Evolutionary conservation across 208 protist species (phyloP).

Genomic region (Trypanosoma congolense): DNA sequence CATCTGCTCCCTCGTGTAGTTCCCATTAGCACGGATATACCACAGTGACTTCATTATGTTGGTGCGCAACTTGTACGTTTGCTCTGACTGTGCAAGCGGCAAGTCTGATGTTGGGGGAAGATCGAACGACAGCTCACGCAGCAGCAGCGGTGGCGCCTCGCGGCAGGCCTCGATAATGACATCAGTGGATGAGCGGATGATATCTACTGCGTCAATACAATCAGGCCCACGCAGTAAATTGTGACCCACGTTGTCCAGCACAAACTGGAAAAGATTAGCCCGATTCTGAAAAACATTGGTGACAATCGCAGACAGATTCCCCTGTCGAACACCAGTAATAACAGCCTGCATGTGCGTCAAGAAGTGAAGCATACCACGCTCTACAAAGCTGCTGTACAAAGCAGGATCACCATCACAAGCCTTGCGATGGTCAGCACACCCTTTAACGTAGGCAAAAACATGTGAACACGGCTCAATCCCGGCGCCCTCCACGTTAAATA

Average conservation of each 20-base stretch:
- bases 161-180: conserved; percentile 65
- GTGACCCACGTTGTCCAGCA: conserved; percentile 68
- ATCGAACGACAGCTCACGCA: conserved; percentile 57
- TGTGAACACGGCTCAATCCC: conserved; percentile 36
- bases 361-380: conserved; percentile 69
- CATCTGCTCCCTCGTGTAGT: conserved; percentile 38
- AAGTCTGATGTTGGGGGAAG: conserved; percentile 74
- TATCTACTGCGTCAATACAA: conserved; percentile 52
- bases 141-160: conserved; percentile 44
- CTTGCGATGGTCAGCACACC: conserved; percentile 53
- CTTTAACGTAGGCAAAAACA: conserved; percentile 65
- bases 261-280: conserved; percentile 75
- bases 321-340: conserved; percentile 41
- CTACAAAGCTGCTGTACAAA: conserved; percentile 48
- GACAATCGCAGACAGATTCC: conserved; percentile 43
- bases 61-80: conserved; percentile 80
- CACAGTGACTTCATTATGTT: conserved; percentile 71
- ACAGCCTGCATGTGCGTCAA: conserved; percentile 55
- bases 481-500: conserved; percentile 39
- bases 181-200: conserved; percentile 70
- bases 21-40: conserved; percentile 27
- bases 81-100: conserved; percentile 54
- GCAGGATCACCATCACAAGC: conserved; percentile 7
- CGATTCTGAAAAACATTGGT: conserved; percentile 64
- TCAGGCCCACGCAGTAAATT: conserved; percentile 63